These are phyloP conservation scores for Fusarium newnesense DNA, from an alignment of 2,329 filamentous ascomycete genomes.

Conservation along the genomic window DNA sequence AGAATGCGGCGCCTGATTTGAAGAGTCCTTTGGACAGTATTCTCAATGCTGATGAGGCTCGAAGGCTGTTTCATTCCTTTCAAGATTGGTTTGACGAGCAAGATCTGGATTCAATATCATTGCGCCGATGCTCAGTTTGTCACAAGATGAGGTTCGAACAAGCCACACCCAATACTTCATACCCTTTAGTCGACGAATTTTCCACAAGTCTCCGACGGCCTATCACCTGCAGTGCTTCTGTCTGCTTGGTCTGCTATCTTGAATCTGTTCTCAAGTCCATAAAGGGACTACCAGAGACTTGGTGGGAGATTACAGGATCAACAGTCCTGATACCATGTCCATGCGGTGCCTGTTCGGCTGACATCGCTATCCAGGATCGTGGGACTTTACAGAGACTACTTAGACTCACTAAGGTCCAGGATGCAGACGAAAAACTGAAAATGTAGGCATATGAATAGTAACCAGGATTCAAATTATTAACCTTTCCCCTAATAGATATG, in stretches of 20 bases:
- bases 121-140: neutral
- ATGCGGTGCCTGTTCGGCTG: neutral
- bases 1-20: neutral
- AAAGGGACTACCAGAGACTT: neutral
- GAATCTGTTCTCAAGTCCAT: neutral
- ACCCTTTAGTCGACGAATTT: neutral
- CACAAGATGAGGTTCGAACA: neutral
- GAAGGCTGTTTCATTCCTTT: neutral
- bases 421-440: neutral
- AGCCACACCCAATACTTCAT: neutral
- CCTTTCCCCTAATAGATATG: neutral
- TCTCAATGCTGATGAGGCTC: neutral
- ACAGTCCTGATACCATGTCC: neutral
- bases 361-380: neutral
- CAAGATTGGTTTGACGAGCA: neutral
- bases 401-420: no score
- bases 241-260: neutral
- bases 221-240: neutral
- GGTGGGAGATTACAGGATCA: neutral
- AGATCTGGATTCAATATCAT: neutral
- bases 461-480: neutral
- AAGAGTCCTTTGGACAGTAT: neutral
- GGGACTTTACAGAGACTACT: neutral
- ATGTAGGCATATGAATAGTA: neutral
- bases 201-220: neutral